These are phyloP conservation scores for Adansonia grandidieri DNA, from an alignment of 441 rosid species.

Conservation along the genomic window DNA sequence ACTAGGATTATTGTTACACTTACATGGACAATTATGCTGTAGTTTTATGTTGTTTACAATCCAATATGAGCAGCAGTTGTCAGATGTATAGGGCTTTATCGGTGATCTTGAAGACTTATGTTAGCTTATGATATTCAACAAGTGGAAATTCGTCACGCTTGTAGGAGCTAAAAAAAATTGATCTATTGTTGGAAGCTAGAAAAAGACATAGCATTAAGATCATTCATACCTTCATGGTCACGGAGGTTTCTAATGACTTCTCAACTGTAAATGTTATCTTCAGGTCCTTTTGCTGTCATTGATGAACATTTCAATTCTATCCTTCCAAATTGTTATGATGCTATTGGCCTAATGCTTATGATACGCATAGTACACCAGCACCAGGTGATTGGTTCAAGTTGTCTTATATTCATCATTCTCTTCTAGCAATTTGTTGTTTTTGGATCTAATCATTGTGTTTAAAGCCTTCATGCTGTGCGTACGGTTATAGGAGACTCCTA, in stretches of 20 bases:
- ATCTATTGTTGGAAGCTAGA: not conserved
- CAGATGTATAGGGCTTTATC: not conserved
- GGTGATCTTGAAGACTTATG: conserved; percentile 14
- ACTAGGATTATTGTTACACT: not conserved
- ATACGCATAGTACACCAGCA: conserved; percentile 96
- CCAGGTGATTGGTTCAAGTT: conserved; percentile 62
- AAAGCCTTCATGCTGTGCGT: not conserved
- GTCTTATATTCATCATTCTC: conserved; percentile 5
- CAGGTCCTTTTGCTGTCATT: conserved; percentile 98
- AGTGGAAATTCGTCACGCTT: conserved; percentile 15
- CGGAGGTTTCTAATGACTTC: conserved; percentile 13
- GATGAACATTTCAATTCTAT: conserved; percentile 92
- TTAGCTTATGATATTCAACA: conserved; percentile 15
- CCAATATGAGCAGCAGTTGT: conserved; percentile 12
- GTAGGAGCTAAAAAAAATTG: not conserved
- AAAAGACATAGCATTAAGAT: not conserved
- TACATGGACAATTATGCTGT: not conserved
- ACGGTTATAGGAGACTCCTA: conserved; percentile 1
- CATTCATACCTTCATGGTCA: conserved; percentile 8
- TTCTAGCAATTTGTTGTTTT: conserved; percentile 1
- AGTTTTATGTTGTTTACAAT: conserved; percentile 9
- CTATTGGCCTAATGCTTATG: conserved; percentile 99
- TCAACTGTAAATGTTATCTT: conserved; percentile 24
- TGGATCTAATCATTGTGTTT: not conserved
- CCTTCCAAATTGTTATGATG: conserved; percentile 92